Conservation (phyloP, 805 yeast genomes). For the Millerozyma acaciae region DNA sequence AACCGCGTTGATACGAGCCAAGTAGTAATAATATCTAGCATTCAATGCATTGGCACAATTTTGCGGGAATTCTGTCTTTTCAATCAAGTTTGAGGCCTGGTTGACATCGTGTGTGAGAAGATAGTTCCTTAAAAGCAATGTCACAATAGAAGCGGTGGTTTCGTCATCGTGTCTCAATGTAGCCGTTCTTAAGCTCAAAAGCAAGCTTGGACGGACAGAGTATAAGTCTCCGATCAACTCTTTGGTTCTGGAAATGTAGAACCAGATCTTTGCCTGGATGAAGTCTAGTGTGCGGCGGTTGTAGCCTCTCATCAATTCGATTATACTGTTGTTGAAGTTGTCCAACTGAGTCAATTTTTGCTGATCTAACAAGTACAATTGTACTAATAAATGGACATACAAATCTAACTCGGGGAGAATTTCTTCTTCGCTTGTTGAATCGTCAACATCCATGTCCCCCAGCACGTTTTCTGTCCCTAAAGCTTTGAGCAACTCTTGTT, state of each 20-base stretch:
- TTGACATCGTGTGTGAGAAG: constrained; percentile 73
- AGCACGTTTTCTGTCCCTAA: constrained; percentile 22
- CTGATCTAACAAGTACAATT: constrained; percentile 68
- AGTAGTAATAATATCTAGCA: constrained; percentile 86
- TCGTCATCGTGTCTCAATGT: constrained; percentile 90
- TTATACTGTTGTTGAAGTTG: constrained; percentile 48
- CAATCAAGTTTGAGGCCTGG: constrained; percentile 85
- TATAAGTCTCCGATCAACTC: constrained; percentile 56
- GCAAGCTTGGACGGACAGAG: constrained; percentile 64
- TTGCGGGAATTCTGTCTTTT: constrained; percentile 84
- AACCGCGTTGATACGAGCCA: constrained; percentile 86
- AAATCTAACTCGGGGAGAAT: constrained; percentile 77
- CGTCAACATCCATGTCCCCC: constrained; percentile 28
- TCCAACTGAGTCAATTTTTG: constrained; percentile 47
- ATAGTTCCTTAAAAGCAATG: constrained; percentile 80
- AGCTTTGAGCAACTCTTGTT: constrained; percentile 33
- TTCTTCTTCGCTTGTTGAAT: constrained; percentile 7
- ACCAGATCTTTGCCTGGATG: constrained; percentile 89
- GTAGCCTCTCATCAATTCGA: constrained; percentile 55
- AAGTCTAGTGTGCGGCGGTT: constrained; percentile 83
- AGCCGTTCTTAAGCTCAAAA: constrained; percentile 78
- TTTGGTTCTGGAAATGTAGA: constrained; percentile 74
- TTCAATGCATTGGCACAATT: constrained; percentile 81
- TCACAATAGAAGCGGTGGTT: constrained; percentile 82
- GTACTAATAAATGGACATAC: constrained; percentile 74